phyloP scores from a whole-genome alignment of 345 rosid genomes.

The Firmiana major region DNA sequence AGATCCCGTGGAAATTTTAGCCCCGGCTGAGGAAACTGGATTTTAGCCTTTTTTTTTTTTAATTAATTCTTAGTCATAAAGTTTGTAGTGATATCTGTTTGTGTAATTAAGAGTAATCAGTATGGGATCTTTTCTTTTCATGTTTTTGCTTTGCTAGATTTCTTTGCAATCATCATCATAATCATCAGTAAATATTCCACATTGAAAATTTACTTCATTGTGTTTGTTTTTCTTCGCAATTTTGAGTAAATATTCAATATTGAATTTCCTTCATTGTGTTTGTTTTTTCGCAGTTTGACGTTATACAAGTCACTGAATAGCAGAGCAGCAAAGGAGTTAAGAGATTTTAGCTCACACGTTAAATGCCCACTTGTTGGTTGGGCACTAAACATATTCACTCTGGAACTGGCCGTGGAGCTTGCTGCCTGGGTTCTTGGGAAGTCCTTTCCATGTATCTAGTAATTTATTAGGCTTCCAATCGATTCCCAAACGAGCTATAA shows the following conservation, averaged over 20 bases:
- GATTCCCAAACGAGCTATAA: too few relatives aligned
- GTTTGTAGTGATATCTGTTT: not conserved
- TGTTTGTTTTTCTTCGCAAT: too few relatives aligned
- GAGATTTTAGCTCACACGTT: not conserved
- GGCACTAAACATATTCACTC: not conserved
- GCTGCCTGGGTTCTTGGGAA: not conserved
- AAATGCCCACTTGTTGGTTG: not conserved
- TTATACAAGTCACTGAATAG: not conserved
- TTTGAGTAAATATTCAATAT: too few relatives aligned
- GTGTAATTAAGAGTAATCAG: not conserved
- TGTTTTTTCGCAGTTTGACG: conserved; percentile 5
- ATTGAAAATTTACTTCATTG: too few relatives aligned
- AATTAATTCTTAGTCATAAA: not conserved
- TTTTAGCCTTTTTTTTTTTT: not conserved
- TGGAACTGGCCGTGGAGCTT: not conserved
- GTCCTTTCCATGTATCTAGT: not conserved
- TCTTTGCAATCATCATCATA: too few relatives aligned
- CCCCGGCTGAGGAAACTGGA: too few relatives aligned
- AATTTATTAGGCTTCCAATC: not conserved
- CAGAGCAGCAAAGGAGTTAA: not conserved
- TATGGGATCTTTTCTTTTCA: not conserved
- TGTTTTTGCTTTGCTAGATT: not conserved
- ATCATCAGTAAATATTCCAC: too few relatives aligned
- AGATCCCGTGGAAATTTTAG: too few relatives aligned
- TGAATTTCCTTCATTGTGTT: too few relatives aligned